Evolutionary conservation across 164 flowering plant species (phyloP), one percentile per base, ranked within the genome.

Genomic region (Hamamelis virginiana): DNA sequence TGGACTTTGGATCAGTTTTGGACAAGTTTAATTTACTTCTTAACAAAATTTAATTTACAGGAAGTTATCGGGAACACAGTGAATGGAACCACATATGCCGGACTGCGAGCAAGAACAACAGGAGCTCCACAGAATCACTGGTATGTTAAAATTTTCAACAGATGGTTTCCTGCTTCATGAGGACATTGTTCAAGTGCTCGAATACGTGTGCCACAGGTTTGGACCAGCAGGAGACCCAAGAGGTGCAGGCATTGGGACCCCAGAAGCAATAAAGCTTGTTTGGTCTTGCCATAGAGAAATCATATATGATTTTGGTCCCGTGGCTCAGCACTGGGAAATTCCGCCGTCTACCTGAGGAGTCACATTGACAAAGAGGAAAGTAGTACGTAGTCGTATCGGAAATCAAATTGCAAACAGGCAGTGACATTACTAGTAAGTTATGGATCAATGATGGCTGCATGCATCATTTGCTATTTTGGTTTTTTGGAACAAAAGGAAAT

Each of bases 101-200:
- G 99, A 28, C 61, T 90, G 18, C 83, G 99, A 77, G 99, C 96
- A 68, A 84, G 98, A 75, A 93, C 98, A 16, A 96, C 99, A 0
- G 98, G 98, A 68, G 99, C 99, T 74, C 99, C 99, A 51, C 99
- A 96, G 77, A 96, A 96, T 80, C 99, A 96, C 69, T 96, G 99
- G 99, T 95, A 67, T 62, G 81, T 45, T 5, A 12, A 69, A 62
- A 66, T n/a, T 5, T 45, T 45, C 38, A 14, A 12, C 28, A 44
- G 10, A 21, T 48, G 6, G 26, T 28, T 48, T 67, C 15, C 23
- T 26, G 22, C 16, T 50, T 5, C 21, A 38, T 16, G 12, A 52
- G 4, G 26, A n/a, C 4, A 8, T 41, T 52, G 45, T 5, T 13
- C 16, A 44, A 62, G 56, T 69, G 46, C 69, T 53, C 41, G 26